Percentiles rank a stretch among this genome's conserved stretches.
These are phyloP conservation scores for Insectozyma bohioensis DNA, from an alignment of 1,139 yeast genomes.

Conservation along the genomic window DNA sequence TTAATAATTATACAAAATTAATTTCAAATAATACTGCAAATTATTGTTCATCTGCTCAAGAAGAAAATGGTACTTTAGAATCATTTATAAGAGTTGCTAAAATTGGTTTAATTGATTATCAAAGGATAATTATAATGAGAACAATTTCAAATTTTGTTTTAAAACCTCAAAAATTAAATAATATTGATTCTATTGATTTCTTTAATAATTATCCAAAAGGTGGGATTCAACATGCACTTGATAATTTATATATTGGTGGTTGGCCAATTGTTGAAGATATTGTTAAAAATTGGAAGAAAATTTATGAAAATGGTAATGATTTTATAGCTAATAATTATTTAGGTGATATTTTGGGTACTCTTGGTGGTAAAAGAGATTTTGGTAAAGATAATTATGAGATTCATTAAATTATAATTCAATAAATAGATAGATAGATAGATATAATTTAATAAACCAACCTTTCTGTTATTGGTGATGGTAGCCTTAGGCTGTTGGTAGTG, in stretches of 20 bases:
- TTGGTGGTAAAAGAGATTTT: conserved; percentile 35
- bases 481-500: too few species aligned
- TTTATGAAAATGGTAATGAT: conserved; percentile 37
- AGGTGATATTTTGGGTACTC: conserved; percentile 57
- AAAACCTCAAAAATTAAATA: conserved; percentile 52
- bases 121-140: conserved; percentile 59
- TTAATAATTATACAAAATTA: conserved; percentile 44
- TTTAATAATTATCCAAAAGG: conserved; percentile 52
- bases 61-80: conserved; percentile 65
- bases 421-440: too few species aligned
- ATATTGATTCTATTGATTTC: conserved; percentile 44
- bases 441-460: too few species aligned
- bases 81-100: conserved; percentile 55
- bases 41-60: conserved; percentile 65
- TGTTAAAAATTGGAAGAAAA: conserved; percentile 51
- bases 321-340: conserved; percentile 50
- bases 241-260: conserved; percentile 56
- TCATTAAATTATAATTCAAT: neutral
- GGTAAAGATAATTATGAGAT: conserved; percentile 19
- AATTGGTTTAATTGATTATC: conserved; percentile 54
- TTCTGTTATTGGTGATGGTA: too few species aligned
- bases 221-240: conserved; percentile 48
- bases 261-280: conserved; percentile 54
- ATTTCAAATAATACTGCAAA: conserved; percentile 58
- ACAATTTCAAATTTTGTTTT: conserved; percentile 57